phyloP scores from a whole-genome alignment of 2,329 filamentous ascomycete species.

The Pseudopyrenochaeta lycopersici region DNA sequence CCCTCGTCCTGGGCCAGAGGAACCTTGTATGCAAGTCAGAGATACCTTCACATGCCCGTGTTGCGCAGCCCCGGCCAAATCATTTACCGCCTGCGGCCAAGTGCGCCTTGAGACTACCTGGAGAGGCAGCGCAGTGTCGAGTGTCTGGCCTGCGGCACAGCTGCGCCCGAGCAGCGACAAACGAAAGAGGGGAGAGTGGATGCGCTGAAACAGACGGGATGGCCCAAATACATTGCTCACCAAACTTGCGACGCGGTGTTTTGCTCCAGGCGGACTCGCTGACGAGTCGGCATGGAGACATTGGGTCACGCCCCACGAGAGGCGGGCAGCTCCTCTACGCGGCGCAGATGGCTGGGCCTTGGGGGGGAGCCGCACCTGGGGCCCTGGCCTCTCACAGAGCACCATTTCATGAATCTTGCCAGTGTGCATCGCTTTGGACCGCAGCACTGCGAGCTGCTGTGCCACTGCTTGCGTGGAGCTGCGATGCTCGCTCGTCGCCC shows the following conservation, averaged over 20 bases:
- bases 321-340: slow-evolving; percentile 1
- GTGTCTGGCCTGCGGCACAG: not conserved
- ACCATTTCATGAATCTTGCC: not conserved
- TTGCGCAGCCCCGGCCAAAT: too few species aligned
- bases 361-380: not conserved
- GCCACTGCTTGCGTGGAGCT: slow-evolving; percentile 17
- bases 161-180: not conserved
- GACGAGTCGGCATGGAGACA: not conserved
- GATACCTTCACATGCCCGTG: too few species aligned
- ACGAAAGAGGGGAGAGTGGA: not conserved
- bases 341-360: not conserved
- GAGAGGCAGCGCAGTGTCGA: not conserved
- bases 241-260: not conserved
- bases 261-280: not conserved
- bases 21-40: not conserved
- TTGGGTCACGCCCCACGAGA: not conserved
- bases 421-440: not conserved
- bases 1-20: not conserved
- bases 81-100: too few species aligned
- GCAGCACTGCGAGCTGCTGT: slow-evolving; percentile 6
- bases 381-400: not conserved
- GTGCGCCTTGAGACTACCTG: too few species aligned
- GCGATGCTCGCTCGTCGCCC: too few species aligned
- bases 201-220: not conserved
- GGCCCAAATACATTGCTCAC: not conserved